Evolutionary conservation across 768 basidiomycete genomes (phyloP).

Genomic region (Goffeauzyma gilvescens): DNA sequence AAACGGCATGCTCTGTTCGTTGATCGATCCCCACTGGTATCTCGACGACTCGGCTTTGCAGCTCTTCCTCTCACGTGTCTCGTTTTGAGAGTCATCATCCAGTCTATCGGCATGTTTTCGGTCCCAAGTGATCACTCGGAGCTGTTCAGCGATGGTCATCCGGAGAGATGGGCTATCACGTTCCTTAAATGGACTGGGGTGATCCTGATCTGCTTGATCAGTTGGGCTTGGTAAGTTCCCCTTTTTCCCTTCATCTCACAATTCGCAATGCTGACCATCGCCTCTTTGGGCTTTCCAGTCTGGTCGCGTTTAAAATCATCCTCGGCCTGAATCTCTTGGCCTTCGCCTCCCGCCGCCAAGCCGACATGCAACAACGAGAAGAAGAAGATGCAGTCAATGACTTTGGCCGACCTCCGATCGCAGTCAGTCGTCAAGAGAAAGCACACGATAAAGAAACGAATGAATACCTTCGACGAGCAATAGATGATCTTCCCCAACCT

Average conservation of each 20-base stretch:
- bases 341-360: slow-evolving; percentile 55
- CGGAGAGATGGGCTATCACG: too few species aligned
- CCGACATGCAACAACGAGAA: slow-evolving; percentile 54
- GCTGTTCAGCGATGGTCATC: too few species aligned
- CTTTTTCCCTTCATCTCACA: too few species aligned
- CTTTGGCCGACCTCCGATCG: slow-evolving; percentile 75
- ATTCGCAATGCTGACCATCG: slow-evolving; percentile 7
- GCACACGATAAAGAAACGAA: slow-evolving; percentile 33
- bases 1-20: slow-evolving; percentile 60
- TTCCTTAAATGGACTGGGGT: slow-evolving; percentile 37
- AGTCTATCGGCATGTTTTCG: slow-evolving; percentile 34
- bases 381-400: slow-evolving; percentile 64
- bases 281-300: slow-evolving; percentile 31
- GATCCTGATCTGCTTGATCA: slow-evolving; percentile 17
- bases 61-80: slow-evolving; percentile 77
- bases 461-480: slow-evolving; percentile 12
- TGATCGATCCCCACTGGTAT: slow-evolving; percentile 86
- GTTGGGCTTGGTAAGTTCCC: slow-evolving; percentile 62
- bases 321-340: slow-evolving; percentile 71
- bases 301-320: slow-evolving; percentile 76
- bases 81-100: slow-evolving; percentile 33
- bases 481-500: too few species aligned
- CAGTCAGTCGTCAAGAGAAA: slow-evolving; percentile 71
- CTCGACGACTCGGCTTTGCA: slow-evolving; percentile 82
- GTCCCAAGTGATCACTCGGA: too few species aligned